Base-by-base conservation (phyloP, 2,329 filamentous ascomycete genomes). In the Paraphoma chrysanthemicola region DNA sequence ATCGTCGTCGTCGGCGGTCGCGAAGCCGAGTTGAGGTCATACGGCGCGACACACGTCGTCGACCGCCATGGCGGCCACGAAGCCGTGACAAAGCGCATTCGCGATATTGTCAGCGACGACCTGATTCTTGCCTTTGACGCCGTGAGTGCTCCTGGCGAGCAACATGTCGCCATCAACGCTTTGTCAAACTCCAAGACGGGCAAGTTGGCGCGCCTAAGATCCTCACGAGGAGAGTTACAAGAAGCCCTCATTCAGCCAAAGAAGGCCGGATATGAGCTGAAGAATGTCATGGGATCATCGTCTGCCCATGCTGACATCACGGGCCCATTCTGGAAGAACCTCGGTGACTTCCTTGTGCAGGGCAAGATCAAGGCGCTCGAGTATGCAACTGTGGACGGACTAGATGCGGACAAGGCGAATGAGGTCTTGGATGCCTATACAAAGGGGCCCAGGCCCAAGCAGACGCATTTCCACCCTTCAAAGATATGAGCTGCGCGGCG, bases 31-130 rank as follows among this genome's bases (percentile, higher is more conserved):
- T 58, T 81, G 29, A 72, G 67, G 42, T 51, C 33, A 7, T 70
- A 65, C 16, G 79, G 79, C 1, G 80, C 80, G 1, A 80, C 78
- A 1, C 71, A 80, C 57, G 69, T 81, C 1, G 56, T 80, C n/a
- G 75, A 79, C 50, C 77, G 79, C 4, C 72, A 79, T 49, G 71
- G 63, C 1, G 57, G 60, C 6, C 33, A 73, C 31, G 71, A 77
- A 9, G 68, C 70, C 3, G 63, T 79, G 2, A 58, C 68, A 0
- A 55, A 52, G 0, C 64, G 71, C n/a, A 73, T 80, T 51, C 69
- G 71, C 1, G 67, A 57, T 1, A 60, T 79, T 6, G 76, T 78
- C 1, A 75, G 75, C 3, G 78, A 80, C 55, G 76, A 79, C 6
- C 60, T 80, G 4, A 11, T 77, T 6, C 79, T 80, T 53, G 74